These are phyloP conservation scores for Diaporthe helianthi DNA, from an alignment of 2,329 filamentous ascomycete genomes.

Conservation along the genomic window DNA sequence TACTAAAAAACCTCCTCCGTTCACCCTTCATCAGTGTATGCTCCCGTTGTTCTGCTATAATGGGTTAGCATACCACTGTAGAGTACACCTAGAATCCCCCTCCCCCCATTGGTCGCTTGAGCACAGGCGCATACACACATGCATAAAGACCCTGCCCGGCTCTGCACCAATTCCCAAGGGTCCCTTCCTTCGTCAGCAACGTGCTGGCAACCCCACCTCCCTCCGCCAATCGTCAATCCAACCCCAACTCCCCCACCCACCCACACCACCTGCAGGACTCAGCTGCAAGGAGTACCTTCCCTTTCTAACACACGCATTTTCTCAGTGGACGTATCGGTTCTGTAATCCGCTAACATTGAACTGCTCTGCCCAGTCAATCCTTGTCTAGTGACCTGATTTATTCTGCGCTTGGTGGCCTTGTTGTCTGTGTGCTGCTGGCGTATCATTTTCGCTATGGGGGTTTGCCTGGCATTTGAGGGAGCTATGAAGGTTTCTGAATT, in stretches of 20 bases:
- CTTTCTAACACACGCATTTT: no score
- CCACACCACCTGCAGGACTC: no score
- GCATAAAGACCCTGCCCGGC: background rate
- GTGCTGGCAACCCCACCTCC: background rate
- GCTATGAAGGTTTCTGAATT: no score
- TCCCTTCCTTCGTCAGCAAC: background rate
- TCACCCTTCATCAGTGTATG: background rate
- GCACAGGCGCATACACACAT: background rate
- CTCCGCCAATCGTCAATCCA: no score
- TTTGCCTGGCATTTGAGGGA: background rate
- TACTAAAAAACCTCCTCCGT: background rate
- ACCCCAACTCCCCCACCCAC: background rate
- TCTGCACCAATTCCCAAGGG: background rate
- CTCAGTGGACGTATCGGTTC: no score
- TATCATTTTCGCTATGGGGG: background rate
- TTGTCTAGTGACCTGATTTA: background rate
- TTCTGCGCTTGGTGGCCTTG: background rate
- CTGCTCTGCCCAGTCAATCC: no score
- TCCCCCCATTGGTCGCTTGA: background rate
- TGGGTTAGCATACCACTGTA: background rate
- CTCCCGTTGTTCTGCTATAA: background rate
- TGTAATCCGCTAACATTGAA: no score
- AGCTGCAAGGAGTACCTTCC: no score
- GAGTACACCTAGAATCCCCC: background rate
- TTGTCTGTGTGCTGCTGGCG: conserved; percentile 15